Percentiles rank a stretch among this genome's conserved stretches.
Conservation (phyloP, 139 green algal genomes). For the Diplosphaera chodatii region DNA sequence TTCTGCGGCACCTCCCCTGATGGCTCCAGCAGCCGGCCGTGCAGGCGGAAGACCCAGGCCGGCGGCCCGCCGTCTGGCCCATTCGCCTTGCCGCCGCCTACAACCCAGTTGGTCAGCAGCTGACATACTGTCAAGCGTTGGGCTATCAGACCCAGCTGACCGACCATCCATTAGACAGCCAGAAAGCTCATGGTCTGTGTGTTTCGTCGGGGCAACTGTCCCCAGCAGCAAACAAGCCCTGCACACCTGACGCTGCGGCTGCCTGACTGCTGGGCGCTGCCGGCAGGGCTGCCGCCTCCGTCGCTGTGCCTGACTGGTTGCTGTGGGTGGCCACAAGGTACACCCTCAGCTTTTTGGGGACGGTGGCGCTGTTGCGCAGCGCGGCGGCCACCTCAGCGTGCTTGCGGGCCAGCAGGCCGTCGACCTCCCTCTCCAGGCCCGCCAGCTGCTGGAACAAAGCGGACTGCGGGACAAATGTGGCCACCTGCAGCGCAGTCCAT, state of each 20-base stretch:
- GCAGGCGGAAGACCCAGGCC: conserved; percentile 10
- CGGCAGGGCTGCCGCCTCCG: no score
- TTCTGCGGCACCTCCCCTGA: neutral
- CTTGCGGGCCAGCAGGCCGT: conserved; percentile 48
- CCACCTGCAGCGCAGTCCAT: no score
- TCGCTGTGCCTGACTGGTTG: conserved; percentile 7
- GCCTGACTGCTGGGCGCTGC: neutral
- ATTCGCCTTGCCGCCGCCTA: neutral
- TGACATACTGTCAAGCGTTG: no score
- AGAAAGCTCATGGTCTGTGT: no score
- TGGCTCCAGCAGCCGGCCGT: conserved; percentile 11
- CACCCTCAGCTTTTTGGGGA: conserved; percentile 44
- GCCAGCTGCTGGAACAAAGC: conserved; percentile 52
- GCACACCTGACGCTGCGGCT: neutral
- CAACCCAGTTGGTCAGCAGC: no score
- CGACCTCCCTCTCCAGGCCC: conserved; percentile 56
- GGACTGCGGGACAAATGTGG: conserved; percentile 52
- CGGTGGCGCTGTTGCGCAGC: neutral
- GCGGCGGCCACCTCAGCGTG: conserved; percentile 57
- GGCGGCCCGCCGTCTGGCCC: conserved; percentile 7
- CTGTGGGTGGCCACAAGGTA: conserved; percentile 51
- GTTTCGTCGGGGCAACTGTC: no score
- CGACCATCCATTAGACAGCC: no score
- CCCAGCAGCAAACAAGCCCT: no score
- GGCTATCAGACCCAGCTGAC: no score